Base-by-base conservation (phyloP, 2,329 filamentous ascomycete species). In the Botrytis medusae region DNA sequence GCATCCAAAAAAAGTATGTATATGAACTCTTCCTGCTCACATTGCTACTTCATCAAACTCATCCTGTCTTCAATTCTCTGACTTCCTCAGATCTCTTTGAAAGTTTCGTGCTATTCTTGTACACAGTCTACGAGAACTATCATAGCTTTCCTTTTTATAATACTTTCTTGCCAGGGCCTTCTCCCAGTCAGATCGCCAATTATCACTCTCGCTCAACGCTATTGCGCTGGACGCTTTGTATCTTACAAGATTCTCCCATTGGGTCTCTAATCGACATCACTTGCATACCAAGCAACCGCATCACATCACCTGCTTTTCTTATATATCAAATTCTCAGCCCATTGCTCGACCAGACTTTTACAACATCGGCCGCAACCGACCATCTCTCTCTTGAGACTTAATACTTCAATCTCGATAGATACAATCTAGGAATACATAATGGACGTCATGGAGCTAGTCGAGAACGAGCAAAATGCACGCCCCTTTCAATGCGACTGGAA, bases 401-500 rank as follows among this genome's bases (percentile, higher is more conserved):
- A 54, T 72, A 78, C 34, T 32, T 42, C 18, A 18, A 57, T 9
- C 16, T 42, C 48, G n/a, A 32, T 14, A 57, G 18, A 10, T 18
- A 67, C 22, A 40, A 22, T 44, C 10, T 18, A 16, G 34, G n/a
- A 44, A 69, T 44, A 69, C 65, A 69, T 48, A 65, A 90, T 91
- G 89, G 89, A 90, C 82, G 85, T 91, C 78, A 86, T 90, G 83
- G 89, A 90, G 81, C 83, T 91, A 76, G 88, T 90, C 75, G 88
- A 90, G 75, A 88, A 90, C 80, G 89, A 90, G 84, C 86, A 87
- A 68, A 86, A 86, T 73, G 85, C 87, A 82, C 87, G 89, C 77
- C 88, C 88, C 51, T 91, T 90, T 80, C 85, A 88, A 82, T 91
- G 89, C 81, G 87, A 89, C 78, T 91, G 89, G 89, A 83, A 87